Conservation (phyloP, 768 basidiomycete genomes). For the Lanmaoa pseudosensibilis region DNA sequence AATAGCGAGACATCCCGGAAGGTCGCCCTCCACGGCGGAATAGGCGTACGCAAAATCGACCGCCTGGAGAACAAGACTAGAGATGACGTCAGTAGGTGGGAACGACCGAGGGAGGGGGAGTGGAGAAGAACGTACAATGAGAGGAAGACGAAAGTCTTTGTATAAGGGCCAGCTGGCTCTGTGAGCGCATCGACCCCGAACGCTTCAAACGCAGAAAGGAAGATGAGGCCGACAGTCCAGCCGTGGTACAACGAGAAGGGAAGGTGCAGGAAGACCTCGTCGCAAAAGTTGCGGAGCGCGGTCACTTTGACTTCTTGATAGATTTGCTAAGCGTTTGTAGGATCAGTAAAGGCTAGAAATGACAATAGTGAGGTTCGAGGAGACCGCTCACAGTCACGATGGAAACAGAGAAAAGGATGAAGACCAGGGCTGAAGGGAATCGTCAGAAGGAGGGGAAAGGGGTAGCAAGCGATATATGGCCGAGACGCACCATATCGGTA, state of each 20-base stretch:
- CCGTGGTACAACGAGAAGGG: conserved; percentile 74
- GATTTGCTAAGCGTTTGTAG: conserved; percentile 43
- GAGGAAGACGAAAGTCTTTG: conserved; percentile 62
- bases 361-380: not conserved
- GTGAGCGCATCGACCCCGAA: conserved; percentile 58
- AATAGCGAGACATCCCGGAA: conserved; percentile 67
- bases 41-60: conserved; percentile 67
- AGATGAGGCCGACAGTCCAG: conserved; percentile 52
- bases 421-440: conserved; percentile 33
- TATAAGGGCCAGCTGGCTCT: conserved; percentile 55
- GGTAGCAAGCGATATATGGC: not conserved
- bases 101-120: too few species aligned
- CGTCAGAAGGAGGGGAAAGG: conserved; percentile 15
- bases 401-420: conserved; percentile 47
- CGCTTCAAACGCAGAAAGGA: conserved; percentile 58
- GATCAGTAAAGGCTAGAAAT: not conserved
- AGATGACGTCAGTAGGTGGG: not conserved
- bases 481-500: conserved; percentile 41
- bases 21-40: conserved; percentile 61
- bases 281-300: conserved; percentile 46
- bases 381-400: conserved; percentile 44
- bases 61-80: conserved; percentile 54
- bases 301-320: conserved; percentile 65
- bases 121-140: conserved; percentile 43
- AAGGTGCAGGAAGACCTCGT: conserved; percentile 69